Conservation (phyloP, 176 grass and related monocot species). For the Aegilops speltoides region DNA sequence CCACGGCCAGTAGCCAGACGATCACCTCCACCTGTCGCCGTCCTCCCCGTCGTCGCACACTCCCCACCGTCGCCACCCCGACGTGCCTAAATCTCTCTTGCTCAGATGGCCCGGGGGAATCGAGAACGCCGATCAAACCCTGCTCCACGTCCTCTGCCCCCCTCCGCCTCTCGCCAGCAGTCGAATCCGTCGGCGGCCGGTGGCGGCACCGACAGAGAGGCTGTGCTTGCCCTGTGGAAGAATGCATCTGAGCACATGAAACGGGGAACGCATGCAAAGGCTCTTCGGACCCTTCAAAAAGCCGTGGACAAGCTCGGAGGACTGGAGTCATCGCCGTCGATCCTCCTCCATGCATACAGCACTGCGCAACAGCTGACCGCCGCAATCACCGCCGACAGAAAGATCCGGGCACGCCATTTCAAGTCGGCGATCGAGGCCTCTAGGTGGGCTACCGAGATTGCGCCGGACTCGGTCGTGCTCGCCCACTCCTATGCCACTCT, state of each 20-base stretch:
- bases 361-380: too few species aligned
- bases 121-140: neutral
- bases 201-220: neutral
- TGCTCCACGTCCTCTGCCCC: neutral
- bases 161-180: neutral
- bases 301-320: neutral
- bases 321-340: neutral
- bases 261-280: neutral
- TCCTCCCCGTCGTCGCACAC: neutral
- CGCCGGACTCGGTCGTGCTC: neutral
- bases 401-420: neutral
- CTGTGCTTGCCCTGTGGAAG: neutral
- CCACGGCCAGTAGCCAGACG: neutral
- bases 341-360: neutral
- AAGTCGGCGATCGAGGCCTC: neutral
- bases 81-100: too few species aligned
- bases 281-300: neutral
- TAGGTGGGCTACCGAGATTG: neutral
- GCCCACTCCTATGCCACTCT: neutral
- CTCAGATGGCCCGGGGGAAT: neutral
- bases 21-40: neutral
- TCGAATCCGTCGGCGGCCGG: neutral
- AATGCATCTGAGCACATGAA: neutral
- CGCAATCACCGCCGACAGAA: neutral
- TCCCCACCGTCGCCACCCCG: neutral